A percentile compares a stretch with the other conserved stretches of the same genome.
Conservation (phyloP, 306 rosid species). For the Hippophae gyantsensis region DNA sequence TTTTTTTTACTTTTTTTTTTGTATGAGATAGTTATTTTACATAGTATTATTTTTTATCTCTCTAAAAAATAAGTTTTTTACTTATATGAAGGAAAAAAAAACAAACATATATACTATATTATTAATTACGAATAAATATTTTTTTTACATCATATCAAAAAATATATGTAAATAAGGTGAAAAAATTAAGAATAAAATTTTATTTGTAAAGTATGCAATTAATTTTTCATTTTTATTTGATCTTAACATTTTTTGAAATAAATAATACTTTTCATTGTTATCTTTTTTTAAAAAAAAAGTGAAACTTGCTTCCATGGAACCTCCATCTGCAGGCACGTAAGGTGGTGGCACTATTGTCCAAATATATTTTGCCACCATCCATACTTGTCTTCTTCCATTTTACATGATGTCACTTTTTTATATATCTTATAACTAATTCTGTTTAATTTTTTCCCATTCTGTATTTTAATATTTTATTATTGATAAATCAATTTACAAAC, state of each 20-base stretch:
- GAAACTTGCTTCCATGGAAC: conserved; percentile 41
- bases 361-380: conserved; percentile 12
- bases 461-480: too few relatives aligned
- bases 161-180: too few relatives aligned
- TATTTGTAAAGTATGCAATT: too few relatives aligned
- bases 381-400: conserved; percentile 31
- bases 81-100: too few relatives aligned
- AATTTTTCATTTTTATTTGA: not conserved
- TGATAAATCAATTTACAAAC: too few relatives aligned
- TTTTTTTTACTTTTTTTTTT: conserved; percentile 3
- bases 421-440: not conserved
- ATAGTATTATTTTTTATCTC: too few relatives aligned
- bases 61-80: too few relatives aligned
- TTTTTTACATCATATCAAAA: too few relatives aligned
- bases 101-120: too few relatives aligned
- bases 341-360: conserved; percentile 26
- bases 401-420: conserved; percentile 26
- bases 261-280: conserved; percentile 20
- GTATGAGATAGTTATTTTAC: too few relatives aligned
- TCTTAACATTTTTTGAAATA: conserved; percentile 7
- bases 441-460: not conserved
- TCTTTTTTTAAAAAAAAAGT: conserved; percentile 16
- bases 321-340: conserved; percentile 53
- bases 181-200: too few relatives aligned
- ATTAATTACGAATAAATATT: too few relatives aligned